Conservation (phyloP, 2,329 filamentous ascomycete species). For the Xylariaceae sp. region DNA sequence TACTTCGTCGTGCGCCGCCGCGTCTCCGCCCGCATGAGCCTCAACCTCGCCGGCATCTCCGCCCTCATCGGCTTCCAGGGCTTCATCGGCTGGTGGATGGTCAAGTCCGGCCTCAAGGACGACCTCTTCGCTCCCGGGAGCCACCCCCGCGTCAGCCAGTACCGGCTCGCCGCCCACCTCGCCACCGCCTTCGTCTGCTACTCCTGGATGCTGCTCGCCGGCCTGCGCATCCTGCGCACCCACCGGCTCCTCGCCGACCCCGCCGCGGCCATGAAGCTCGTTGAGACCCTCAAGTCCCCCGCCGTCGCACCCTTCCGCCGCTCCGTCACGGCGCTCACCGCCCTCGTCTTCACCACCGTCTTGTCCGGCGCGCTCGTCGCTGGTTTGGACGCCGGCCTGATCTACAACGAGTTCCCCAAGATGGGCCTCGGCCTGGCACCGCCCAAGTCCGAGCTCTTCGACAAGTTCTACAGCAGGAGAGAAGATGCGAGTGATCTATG, state of each 20-base stretch:
- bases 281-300: constrained; percentile 61
- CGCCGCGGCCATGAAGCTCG: constrained; percentile 52
- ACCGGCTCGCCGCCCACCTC: constrained; percentile 84
- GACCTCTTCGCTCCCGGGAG: constrained; percentile 89
- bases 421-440: constrained; percentile 86
- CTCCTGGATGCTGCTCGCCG: constrained; percentile 88
- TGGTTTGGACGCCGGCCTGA: constrained; percentile 90
- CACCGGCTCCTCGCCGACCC: constrained; percentile 68
- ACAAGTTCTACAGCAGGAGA: constrained; percentile 77
- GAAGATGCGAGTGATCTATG: constrained; percentile 77
- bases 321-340: constrained; percentile 64
- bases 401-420: constrained; percentile 97
- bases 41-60: constrained; percentile 76
- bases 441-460: constrained; percentile 77
- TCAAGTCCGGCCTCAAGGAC: constrained; percentile 91
- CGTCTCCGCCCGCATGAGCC: constrained; percentile 74
- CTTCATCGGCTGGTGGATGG: constrained; percentile 99
- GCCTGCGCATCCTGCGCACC: constrained; percentile 76
- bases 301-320: constrained; percentile 70
- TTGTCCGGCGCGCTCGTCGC: constrained; percentile 94
- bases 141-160: constrained; percentile 91
- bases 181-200: constrained; percentile 91
- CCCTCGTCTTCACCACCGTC: constrained; percentile 80
- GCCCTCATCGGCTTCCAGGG: constrained; percentile 92
- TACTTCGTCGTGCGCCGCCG: constrained; percentile 82